phyloP scores from a whole-genome alignment of 768 basidiomycete species.

The Hebeloma cylindrosporum region DNA sequence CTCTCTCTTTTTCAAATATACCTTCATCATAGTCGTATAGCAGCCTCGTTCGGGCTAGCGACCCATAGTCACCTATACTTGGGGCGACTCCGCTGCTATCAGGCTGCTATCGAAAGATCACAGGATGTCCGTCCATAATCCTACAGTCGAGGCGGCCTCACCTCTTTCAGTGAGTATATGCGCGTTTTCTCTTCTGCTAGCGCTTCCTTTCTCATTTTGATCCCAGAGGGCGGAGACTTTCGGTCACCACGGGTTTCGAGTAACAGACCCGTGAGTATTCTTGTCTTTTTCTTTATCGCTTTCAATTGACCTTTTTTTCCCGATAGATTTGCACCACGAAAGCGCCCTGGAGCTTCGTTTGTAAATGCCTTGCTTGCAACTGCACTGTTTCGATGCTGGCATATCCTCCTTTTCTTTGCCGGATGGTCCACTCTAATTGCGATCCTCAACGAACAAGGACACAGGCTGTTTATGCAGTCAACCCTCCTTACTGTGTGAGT shows the following conservation, averaged over 20 bases:
- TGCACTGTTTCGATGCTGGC: slow-evolving; percentile 60
- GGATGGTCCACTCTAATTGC: slow-evolving; percentile 62
- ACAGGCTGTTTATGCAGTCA: slow-evolving; percentile 41
- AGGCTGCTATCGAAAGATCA: too few species aligned
- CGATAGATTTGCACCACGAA: slow-evolving; percentile 38
- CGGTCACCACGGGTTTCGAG: slow-evolving; percentile 34
- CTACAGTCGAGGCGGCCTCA: slow-evolving; percentile 11
- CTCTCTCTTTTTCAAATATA: too few species aligned
- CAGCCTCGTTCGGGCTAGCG: too few species aligned
- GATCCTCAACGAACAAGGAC: slow-evolving; percentile 47
- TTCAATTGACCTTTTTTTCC: slow-evolving; percentile 1
- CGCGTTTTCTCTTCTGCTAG: background rate
- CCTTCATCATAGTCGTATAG: too few species aligned
- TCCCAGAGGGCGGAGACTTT: slow-evolving; percentile 29
- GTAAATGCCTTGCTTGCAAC: slow-evolving; percentile 45
- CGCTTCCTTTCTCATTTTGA: background rate
- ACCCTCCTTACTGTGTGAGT: slow-evolving; percentile 72
- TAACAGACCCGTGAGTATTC: slow-evolving; percentile 40
- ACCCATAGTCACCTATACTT: too few species aligned
- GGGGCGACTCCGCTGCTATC: too few species aligned
- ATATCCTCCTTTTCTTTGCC: slow-evolving; percentile 62
- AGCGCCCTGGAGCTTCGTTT: slow-evolving; percentile 38
- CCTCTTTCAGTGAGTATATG: slow-evolving; percentile 20
- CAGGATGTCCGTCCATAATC: slow-evolving; percentile 2
- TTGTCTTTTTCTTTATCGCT: background rate